Base-by-base conservation (phyloP, 345 rosid genomes). In the Pugionium dolabratum region DNA sequence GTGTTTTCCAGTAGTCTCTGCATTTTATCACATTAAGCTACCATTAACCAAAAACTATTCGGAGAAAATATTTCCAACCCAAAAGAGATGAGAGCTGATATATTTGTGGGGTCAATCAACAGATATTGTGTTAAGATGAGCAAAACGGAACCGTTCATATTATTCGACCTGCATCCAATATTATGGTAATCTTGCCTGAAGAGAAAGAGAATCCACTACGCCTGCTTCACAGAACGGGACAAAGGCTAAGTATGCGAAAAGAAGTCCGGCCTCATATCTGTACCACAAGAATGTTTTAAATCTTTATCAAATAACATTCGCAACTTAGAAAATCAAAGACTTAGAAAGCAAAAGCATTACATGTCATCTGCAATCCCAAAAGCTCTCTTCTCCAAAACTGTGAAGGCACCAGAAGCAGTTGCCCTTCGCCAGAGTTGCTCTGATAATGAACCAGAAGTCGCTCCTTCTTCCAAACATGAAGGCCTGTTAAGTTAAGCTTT, bases 361-460 rank as follows among this genome's bases (percentile, higher is more conserved):
- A 93, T 86, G 81, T 89, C 98, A 77, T 93, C 98, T 54, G 98
- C 97, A 78, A 93, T 80, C 74, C 94, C 98, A 42, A 89, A 93
- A 60, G 90, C 78, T 78, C 91, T 80, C 76, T 83, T 93, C 86
- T 93, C 97, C 69, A 84, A 75, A 53, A 82, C 56, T 33, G 94
- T 76, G 72, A 72, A 79, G 77, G 86, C 96, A 66, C 97, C 91
- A 63, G 94, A 86, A 69, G 82, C 79, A 69, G 75, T 76, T 77
- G 97, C 97, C 75, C 97, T 83, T 79, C 94, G 87, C 97, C 98
- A 93, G 42, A 93, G 93, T 50, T 83, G 85, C 78, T 83, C 88
- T 39, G 91, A 79, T 5, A 93, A 78, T 71, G 79, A 58, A 67
- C 81, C 78, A 64, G 70, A 59, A 29, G 54, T 55, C 18, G 62